Evolutionary conservation across 2,329 filamentous ascomycete genomes (phyloP), one percentile per base, ranked within the genome.

Genomic region (Rachicladosporium sp.): DNA sequence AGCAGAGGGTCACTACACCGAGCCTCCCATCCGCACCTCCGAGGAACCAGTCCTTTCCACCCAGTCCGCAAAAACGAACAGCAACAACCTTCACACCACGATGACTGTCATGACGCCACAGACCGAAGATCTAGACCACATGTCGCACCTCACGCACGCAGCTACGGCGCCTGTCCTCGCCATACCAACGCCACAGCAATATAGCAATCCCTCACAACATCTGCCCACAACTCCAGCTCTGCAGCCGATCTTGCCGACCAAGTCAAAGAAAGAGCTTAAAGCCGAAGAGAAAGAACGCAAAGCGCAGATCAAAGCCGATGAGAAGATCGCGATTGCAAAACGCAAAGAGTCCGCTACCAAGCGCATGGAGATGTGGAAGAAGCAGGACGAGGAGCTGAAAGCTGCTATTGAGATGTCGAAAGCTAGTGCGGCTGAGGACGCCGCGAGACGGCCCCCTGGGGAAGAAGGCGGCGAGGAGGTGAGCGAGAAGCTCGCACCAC

Each of bases 351-450:
- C 46, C 11, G 51, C 53, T 12, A 45, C 44, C 5, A 59, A 60
- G 37, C 68, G 77, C 21, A 70, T 74, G 29, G 71, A 76, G 35
- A 62, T 65, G n/a, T 71, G 67, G 51, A 66, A 68, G 43, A 70
- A 70, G 50, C 69, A 72, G 42, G 75, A 78, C 53, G 75, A 78
- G 7, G 76, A 86, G 31, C 50, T 82, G 15, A 73, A 73, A 47
- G 71, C 67, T 41, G 79, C 73, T 0, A 64, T 84, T 3, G 77
- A 82, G 43, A 74, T 73, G 19, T 84, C 79, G 62, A 82, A 74
- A 56, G 68, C 69, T 44, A 69, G 72, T 6, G 74, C 78, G 7
- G 69, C 65, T 2, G 73, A 79, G 29, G 73, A 69, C 52, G 53
- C 46, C n/a, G 69, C 50, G 43, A 47, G 43, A 15, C 43, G 50